Evolutionary conservation across 768 basidiomycete species (phyloP).

Genomic region (Inosperma sp.): DNA sequence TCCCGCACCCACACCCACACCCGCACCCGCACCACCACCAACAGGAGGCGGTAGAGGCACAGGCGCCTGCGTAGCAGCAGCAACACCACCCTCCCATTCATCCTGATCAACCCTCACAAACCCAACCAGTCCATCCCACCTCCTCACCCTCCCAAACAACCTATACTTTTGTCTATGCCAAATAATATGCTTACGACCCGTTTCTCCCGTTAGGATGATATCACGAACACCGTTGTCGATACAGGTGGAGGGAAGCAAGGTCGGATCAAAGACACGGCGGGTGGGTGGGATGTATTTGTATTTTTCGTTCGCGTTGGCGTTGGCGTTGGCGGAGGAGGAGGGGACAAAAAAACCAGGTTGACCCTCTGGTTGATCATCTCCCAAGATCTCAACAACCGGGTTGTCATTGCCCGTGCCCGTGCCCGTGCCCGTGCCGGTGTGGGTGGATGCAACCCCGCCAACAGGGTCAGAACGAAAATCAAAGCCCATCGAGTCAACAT

Average conservation of each 20-base stretch:
- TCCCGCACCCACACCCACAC: slow-evolving; percentile 10
- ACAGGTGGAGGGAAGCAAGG: slow-evolving; percentile 17
- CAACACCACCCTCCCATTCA: too few species aligned
- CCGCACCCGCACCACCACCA: neutral
- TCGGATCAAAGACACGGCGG: slow-evolving; percentile 20
- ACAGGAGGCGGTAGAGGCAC: too few species aligned
- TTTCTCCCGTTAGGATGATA: slow-evolving; percentile 58
- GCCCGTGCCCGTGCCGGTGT: neutral
- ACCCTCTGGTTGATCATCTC: slow-evolving; percentile 11
- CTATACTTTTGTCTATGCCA: slow-evolving; percentile 45
- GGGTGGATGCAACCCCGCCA: slow-evolving; percentile 10
- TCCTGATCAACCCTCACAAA: slow-evolving; percentile 42
- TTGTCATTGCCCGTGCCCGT: neutral
- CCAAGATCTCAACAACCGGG: neutral
- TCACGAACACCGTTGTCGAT: slow-evolving; percentile 52
- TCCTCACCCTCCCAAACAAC: slow-evolving; percentile 50
- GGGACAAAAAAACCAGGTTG: slow-evolving; percentile 12
- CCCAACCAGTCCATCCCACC: slow-evolving; percentile 58
- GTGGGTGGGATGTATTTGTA: slow-evolving; percentile 11
- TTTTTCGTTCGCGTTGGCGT: too few species aligned
- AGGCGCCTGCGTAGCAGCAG: too few species aligned
- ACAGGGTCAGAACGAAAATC: too few species aligned
- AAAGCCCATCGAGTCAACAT: too few species aligned
- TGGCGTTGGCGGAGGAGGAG: neutral
- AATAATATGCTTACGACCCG: slow-evolving; percentile 36